These are phyloP conservation scores for Colletotrichum sojae DNA, from an alignment of 2,329 filamentous ascomycete species.

Conservation along the genomic window DNA sequence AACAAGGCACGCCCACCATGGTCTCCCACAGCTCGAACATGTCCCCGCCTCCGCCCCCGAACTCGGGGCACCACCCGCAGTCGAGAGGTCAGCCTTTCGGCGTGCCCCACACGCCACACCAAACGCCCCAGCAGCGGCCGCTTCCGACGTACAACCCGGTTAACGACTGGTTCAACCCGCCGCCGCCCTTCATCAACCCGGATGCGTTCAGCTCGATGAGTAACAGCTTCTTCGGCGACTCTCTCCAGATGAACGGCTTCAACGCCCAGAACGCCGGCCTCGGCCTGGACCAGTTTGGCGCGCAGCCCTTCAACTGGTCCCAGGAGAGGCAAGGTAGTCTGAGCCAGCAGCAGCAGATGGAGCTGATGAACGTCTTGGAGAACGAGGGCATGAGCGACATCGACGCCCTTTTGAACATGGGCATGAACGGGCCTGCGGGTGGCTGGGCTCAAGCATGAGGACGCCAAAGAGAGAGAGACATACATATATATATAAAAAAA, in stretches of 20 bases:
- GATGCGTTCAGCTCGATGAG: constrained; percentile 62
- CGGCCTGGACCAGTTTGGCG: constrained; percentile 47
- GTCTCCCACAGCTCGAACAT: constrained; percentile 46
- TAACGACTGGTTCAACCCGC: constrained; percentile 67
- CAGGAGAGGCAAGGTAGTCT: constrained; percentile 76
- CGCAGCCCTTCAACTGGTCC: constrained; percentile 49
- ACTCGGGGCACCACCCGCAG: constrained; percentile 42
- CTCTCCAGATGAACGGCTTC: constrained; percentile 42
- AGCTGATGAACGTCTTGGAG: constrained; percentile 86
- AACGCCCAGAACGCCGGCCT: constrained; percentile 45
- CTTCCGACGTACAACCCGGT: constrained; percentile 57
- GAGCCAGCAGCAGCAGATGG: constrained; percentile 84
- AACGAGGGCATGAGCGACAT: constrained; percentile 76
- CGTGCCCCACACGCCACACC: constrained; percentile 51
- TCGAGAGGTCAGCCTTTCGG: constrained; percentile 54
- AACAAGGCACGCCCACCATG: constrained; percentile 28
- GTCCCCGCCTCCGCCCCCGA: constrained; percentile 47
- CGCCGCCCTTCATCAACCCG: constrained; percentile 67
- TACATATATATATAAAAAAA: not conserved
- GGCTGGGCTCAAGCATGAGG: constrained; percentile 31
- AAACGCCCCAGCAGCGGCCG: constrained; percentile 56
- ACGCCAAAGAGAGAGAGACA: not conserved
- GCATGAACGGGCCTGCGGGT: constrained; percentile 11
- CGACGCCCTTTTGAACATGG: constrained; percentile 69
- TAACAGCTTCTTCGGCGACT: constrained; percentile 58